phyloP scores from a whole-genome alignment of 768 basidiomycete species.

The Lyophyllum semitale region DNA sequence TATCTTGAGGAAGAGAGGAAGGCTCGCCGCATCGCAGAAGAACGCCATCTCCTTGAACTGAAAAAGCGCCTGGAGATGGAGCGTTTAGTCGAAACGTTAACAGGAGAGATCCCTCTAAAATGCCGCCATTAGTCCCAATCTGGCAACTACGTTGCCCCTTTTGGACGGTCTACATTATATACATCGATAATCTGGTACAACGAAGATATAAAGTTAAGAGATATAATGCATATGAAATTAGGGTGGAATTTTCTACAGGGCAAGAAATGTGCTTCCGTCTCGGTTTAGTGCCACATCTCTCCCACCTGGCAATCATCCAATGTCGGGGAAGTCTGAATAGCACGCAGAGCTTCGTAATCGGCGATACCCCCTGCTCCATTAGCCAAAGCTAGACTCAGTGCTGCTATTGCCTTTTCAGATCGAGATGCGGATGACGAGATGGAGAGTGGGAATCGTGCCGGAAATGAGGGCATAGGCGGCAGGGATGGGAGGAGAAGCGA shows the following conservation, averaged over 20 bases:
- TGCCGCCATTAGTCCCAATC: slow-evolving; percentile 6
- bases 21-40: slow-evolving; percentile 13
- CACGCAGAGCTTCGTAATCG: slow-evolving; percentile 54
- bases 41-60: slow-evolving; percentile 13
- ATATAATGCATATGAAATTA: background rate
- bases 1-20: slow-evolving; percentile 13
- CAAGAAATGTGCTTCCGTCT: background rate
- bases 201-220: slow-evolving; percentile 6
- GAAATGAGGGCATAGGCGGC: slow-evolving; percentile 17
- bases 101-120: background rate
- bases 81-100: slow-evolving; percentile 4
- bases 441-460: slow-evolving; percentile 1
- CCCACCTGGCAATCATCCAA: slow-evolving; percentile 51
- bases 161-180: background rate
- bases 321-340: slow-evolving; percentile 30
- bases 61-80: slow-evolving; percentile 15
- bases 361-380: slow-evolving; percentile 62
- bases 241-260: too few relatives aligned
- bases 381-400: slow-evolving; percentile 59
- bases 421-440: slow-evolving; percentile 38
- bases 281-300: slow-evolving; percentile 35
- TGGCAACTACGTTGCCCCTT: slow-evolving; percentile 2
- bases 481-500: slow-evolving; percentile 34
- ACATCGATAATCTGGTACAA: too few relatives aligned
- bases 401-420: slow-evolving; percentile 62